Evolutionary conservation across 2,329 filamentous ascomycete genomes (phyloP), one percentile per base, ranked within the genome.

Genomic region (Trichoderma breve): DNA sequence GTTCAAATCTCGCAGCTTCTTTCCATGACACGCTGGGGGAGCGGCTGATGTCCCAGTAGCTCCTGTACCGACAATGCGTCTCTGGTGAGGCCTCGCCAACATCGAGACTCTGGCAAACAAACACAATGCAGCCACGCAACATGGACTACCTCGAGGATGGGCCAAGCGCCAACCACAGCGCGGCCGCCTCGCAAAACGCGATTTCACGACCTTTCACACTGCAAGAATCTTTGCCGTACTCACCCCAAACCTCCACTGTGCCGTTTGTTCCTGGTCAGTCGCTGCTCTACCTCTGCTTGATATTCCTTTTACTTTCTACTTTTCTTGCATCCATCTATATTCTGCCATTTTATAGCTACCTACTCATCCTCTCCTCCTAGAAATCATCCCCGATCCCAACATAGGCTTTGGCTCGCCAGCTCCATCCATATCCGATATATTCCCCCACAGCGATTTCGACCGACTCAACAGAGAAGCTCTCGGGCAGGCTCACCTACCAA

Each of bases 151-250:
- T 76, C 57, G 76, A 79, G 69, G 83, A 83, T 77, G 83, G 83
- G 75, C 65, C 76, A 58, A 74, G 75, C 70, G 74, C 75, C 70
- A 76, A 77, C 51, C 71, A 75, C 63, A 76, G 74, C 69, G 74
- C 74, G 61, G 61, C 73, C 18, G 74, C 78, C 64, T 69, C 75
- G 34, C 77, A 75, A 65, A 74, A 76, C 24, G 69, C 76, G 51
- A 77, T 81, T 39, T 74, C 78, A 51, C 80, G 85, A 70, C 86
- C 90, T 1, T 89, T 91, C 78, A 88, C 87, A 4, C 87, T 96
- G 14, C 88, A 91, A 71, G 92, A 96, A 78, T 93, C 93, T 34
- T 85, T 96, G 60, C 92, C 92, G n/a, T 95, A 91, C 81, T 93
- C 93, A 66, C 93, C 93, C 28, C 91, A 95, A 79, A 93, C 91